Percentiles rank a stretch among this genome's conserved stretches.
These are phyloP conservation scores for Claviceps spartinae DNA, from an alignment of 2,329 filamentous ascomycete species.

Conservation along the genomic window DNA sequence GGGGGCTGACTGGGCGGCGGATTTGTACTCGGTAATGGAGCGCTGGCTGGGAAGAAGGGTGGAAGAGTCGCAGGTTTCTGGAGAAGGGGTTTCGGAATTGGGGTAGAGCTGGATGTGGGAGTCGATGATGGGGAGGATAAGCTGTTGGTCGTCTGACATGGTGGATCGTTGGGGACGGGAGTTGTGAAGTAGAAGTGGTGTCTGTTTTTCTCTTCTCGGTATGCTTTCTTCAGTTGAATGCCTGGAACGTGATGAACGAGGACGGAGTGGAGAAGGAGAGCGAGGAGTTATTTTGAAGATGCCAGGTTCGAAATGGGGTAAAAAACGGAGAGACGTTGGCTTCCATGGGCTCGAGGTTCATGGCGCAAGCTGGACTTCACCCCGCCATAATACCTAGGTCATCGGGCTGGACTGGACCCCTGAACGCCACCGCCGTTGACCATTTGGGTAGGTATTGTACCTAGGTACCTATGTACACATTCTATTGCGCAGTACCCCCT, in stretches of 20 bases:
- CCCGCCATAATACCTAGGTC: not conserved
- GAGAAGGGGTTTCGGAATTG: constrained; percentile 46
- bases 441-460: no score
- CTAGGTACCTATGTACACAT: no score
- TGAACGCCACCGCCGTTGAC: not conserved
- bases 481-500: no score
- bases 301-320: not conserved
- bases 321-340: not conserved
- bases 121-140: constrained; percentile 57
- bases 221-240: not conserved
- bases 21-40: constrained; percentile 49
- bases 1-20: constrained; percentile 25
- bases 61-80: constrained; percentile 54
- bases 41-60: constrained; percentile 49
- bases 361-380: not conserved
- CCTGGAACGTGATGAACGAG: not conserved
- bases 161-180: constrained; percentile 2
- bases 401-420: not conserved
- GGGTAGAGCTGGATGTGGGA: constrained; percentile 87
- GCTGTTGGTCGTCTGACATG: constrained; percentile 25
- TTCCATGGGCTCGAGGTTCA: not conserved
- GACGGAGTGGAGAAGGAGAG: not conserved
- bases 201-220: not conserved
- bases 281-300: not conserved
- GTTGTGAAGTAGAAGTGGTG: not conserved